These are phyloP conservation scores for Blepharisma undulans DNA, from an alignment of 169 alveolate species.

Conservation along the genomic window DNA sequence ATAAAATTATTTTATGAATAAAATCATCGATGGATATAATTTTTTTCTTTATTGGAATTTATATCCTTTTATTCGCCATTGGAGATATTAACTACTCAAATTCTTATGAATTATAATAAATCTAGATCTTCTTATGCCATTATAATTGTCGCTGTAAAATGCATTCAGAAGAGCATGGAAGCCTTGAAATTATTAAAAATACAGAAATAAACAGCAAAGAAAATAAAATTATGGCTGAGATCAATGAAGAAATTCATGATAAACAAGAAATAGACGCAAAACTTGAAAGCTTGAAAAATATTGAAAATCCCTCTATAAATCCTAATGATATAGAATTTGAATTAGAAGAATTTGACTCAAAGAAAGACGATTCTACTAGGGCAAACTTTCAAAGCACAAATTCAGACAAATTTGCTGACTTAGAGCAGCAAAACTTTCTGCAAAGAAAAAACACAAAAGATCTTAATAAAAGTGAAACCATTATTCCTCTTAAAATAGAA, in stretches of 20 bases:
- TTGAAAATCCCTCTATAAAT: neutral
- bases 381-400: neutral
- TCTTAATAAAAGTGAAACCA: neutral
- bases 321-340: neutral
- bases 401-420: neutral
- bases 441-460: neutral
- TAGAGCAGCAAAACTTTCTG: neutral
- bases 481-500: neutral
- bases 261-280: neutral
- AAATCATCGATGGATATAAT: neutral
- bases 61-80: neutral
- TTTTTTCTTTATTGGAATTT: neutral
- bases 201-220: neutral
- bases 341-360: neutral
- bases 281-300: neutral
- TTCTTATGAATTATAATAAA: neutral
- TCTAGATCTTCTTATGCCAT: neutral
- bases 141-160: neutral
- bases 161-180: neutral
- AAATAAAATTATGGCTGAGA: neutral
- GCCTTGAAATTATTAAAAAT: neutral
- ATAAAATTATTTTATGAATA: too few species aligned
- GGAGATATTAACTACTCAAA: neutral
- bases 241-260: neutral
- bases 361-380: neutral